Evolutionary conservation across 495 filamentous ascomycete genomes (phyloP), one percentile per base, ranked within the genome.

Genomic region (Wilcoxina mikolae): DNA sequence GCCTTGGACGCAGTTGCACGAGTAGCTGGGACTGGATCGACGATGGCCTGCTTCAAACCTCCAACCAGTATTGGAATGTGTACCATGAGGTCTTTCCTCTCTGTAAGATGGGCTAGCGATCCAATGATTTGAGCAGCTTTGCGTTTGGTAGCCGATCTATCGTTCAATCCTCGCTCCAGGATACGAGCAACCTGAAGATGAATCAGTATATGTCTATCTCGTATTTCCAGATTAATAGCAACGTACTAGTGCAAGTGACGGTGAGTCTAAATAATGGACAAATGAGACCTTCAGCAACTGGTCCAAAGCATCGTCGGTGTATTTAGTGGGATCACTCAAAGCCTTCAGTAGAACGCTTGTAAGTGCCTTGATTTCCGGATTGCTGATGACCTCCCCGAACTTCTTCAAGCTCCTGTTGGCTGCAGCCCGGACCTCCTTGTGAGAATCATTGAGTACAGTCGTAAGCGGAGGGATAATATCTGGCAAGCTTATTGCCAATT

Each of bases 61-160:
- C 87, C 84, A 43, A 98, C 87, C 31, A 98, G 76, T 24, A 95
- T 87, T 3, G 89, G 93, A 55, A 98, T 72, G 70, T 98, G 93
- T 1, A 85, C 72, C 53, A 90, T 79, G 20, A 98, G 78, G 61
- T 98, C 91, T 69, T 90, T 95, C 56, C 88, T 80, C 62, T 98
- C 91, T 4, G 93, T 96, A 52, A 98, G 78, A 74, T 98, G 91
- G 15, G 91, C 93, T 54, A 98, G 74, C 68, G 87, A 95, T 59
- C 91, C 91, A 61, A 98, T 98, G 48, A 98, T 94, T 65, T 96
- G 89, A 3, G 91, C 80, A 11, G 93, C 81, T 70, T 98, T 98
- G 48, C 88, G 77, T 68, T 96, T 98, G 23, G 91, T 96, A 38
- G 82, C 83, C 39, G 91, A 98, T 17, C 91, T 75, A 59, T 96